Percentiles rank a stretch among this genome's conserved stretches.
phyloP scores from a whole-genome alignment of 257 asterid genomes.

The Gynochthodes officinalis region DNA sequence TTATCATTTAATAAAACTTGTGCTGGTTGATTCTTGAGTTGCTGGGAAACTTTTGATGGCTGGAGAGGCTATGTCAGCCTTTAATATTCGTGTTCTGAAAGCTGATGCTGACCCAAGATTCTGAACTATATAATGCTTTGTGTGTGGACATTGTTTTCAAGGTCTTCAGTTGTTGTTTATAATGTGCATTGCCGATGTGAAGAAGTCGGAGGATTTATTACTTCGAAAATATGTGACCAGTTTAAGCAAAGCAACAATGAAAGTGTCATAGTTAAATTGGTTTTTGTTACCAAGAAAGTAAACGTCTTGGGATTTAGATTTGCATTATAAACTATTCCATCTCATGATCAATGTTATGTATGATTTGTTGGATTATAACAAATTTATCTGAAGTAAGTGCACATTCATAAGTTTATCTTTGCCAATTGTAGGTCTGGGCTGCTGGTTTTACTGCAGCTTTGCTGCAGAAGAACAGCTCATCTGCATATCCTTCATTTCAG shows the following conservation, averaged over 20 bases:
- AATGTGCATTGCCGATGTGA: neutral
- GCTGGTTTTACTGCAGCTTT: conserved; percentile 89
- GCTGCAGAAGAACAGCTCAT: conserved; percentile 65
- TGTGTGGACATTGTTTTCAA: neutral
- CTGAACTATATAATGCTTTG: neutral
- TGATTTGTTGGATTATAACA: neutral
- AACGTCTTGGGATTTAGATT: neutral
- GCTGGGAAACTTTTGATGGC: too few relatives aligned
- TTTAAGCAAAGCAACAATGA: neutral
- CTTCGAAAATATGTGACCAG: neutral
- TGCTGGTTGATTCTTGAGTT: neutral
- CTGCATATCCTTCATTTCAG: conserved; percentile 42
- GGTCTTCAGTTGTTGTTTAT: neutral
- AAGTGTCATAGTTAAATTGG: neutral
- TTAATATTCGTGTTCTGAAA: neutral
- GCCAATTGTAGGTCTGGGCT: conserved; percentile 77
- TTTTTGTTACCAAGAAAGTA: neutral
- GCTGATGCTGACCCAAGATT: neutral
- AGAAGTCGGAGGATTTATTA: neutral
- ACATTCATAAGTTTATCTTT: neutral
- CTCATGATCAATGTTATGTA: neutral
- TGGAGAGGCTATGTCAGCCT: neutral
- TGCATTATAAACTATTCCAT: neutral
- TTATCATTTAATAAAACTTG: neutral
- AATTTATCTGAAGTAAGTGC: neutral